Evolutionary conservation across 2,329 filamentous ascomycete genomes (phyloP).

Genomic region (Aspergillus ochraceoroseus): DNA sequence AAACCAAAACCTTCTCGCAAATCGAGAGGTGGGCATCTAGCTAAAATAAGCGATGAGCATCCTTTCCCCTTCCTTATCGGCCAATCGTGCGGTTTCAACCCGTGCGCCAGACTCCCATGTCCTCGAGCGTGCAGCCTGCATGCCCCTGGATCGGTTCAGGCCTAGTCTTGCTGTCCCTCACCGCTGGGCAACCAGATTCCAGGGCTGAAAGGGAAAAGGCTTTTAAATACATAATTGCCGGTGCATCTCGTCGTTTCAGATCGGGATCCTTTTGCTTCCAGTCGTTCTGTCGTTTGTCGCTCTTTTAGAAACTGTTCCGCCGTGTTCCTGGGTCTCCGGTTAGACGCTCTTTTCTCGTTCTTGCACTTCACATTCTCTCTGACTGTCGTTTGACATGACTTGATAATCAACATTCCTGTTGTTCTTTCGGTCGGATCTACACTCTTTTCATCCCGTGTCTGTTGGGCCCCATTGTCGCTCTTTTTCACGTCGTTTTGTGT

Average conservation of each 20-base stretch:
- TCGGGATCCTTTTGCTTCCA: slow-evolving; percentile 24
- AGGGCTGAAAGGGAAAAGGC: slow-evolving; percentile 9
- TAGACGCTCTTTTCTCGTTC: slow-evolving; percentile 28
- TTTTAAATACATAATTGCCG: slow-evolving; percentile 19
- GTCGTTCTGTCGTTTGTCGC: slow-evolving; percentile 29
- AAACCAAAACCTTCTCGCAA: slow-evolving; percentile 13
- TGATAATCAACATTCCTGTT: slow-evolving; percentile 15
- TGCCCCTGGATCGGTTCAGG: slow-evolving; percentile 24
- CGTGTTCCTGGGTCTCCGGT: slow-evolving; percentile 25
- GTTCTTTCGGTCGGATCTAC: slow-evolving; percentile 21
- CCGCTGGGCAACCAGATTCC: slow-evolving; percentile 32
- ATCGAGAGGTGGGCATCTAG: slow-evolving; percentile 15
- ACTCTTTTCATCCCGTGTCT: slow-evolving; percentile 19
- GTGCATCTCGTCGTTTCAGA: slow-evolving; percentile 24
- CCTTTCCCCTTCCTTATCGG: slow-evolving; percentile 12
- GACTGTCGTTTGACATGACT: slow-evolving; percentile 17
- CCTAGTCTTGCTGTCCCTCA: slow-evolving; percentile 16
- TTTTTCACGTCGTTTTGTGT: slow-evolving; percentile 23
- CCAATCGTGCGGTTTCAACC: slow-evolving; percentile 20
- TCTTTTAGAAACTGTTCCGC: slow-evolving; percentile 34
- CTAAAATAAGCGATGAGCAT: slow-evolving; percentile 16
- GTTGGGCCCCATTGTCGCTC: slow-evolving; percentile 20
- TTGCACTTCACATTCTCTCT: slow-evolving; percentile 9
- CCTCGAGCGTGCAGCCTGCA: slow-evolving; percentile 15
- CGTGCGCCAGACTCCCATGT: slow-evolving; percentile 16